Base-by-base conservation (phyloP, 2,329 filamentous ascomycete genomes). In the Aspergillus fijiensis region DNA sequence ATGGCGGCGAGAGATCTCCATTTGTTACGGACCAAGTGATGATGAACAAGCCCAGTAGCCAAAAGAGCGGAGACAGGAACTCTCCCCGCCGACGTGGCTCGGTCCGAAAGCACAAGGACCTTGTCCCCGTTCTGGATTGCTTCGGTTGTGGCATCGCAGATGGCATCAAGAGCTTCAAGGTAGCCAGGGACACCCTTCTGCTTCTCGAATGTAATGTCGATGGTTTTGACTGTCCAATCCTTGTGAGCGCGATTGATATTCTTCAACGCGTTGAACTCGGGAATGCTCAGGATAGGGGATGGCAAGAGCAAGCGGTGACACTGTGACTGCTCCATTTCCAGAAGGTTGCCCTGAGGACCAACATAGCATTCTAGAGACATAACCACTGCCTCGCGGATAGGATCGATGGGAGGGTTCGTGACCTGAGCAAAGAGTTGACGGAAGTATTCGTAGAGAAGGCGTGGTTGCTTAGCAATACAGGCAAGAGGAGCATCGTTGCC, bases 301-400 rank as follows among this genome's bases (percentile, higher is more conserved):
- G 92, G 91, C 4, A 98, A 84, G 55, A 94, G 85, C 25, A 98
- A 82, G 64, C 94, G 87, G 67, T 89, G 89, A 76, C 93, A 97
- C 77, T 98, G 94, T 29, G 89, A 89, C 60, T 91, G 80, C 70
- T 96, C 89, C 90, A 98, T 97, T 79, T 96, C 93, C 31, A 97
- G 83, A 60, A 98, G 81, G 74, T 98, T 98, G 60, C 94, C 94
- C 78, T 98, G 94, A 50, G 94, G 94, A 52, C 94, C 94, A 68
- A 98, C 91, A 74, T 97, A 98, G 71, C 94, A 96, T 74, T 96
- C 93, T 47, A 98, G 81, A 58, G 94, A 97, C 94, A 98, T 98
- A 77, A 98, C 94, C 71, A 97, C 95, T 29, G 93, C 94, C 83
- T 98, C 94, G 77, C 94, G 86, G 69, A 98, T 98, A 33, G 94